Evolutionary conservation across 257 asterid species (phyloP), one percentile per base, ranked within the genome.

Genomic region (Cinchona pubescens): DNA sequence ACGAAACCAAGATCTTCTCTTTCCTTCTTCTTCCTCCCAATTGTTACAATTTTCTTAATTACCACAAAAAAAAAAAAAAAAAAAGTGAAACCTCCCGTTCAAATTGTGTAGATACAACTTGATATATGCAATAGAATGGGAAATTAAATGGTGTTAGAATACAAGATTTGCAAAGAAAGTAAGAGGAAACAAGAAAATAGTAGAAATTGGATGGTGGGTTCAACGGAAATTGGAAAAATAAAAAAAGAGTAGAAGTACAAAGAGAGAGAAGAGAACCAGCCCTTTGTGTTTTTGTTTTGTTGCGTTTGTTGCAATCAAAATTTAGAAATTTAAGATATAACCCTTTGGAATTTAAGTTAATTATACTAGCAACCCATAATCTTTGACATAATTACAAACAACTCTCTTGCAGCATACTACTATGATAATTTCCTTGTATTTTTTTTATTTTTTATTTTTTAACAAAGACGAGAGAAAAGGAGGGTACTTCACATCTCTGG

Each of bases 1-100:
- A 85, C 37, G 49, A 69, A 16, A 48, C 74, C 80, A 66, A 85
- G 96, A 88, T 87, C 90, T 86, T 75, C 15, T 64, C 29, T 58
- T 49, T 27, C 46, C 55, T 37, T 16, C 40, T 65, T 37, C 69
- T 56, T 19, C 29, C 73, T 9, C 73, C 32, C 58, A 75, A 79
- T 68, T 62, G 72, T 32, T 62, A 69, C 76, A 48, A 42, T 67
- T n/a, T 65, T 37, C 37, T 72, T 25, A 62, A 58, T 30, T n/a
- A n/a, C n/a, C n/a, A n/a, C n/a, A n/a, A n/a, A n/a, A n/a, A n/a
- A n/a, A 42, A 70, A 3, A 40, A 40, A 40, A 40, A 59, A 27
- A 11, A 27, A 27, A 25, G 12, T 59, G 12, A 59, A 27, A 59
- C 0, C 18, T 56, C 63, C 30, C n/a, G 30, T 9, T 56, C 10